Evolutionary conservation across 2,329 filamentous ascomycete species (phyloP).

Genomic region (Sarocladium brachiariae): DNA sequence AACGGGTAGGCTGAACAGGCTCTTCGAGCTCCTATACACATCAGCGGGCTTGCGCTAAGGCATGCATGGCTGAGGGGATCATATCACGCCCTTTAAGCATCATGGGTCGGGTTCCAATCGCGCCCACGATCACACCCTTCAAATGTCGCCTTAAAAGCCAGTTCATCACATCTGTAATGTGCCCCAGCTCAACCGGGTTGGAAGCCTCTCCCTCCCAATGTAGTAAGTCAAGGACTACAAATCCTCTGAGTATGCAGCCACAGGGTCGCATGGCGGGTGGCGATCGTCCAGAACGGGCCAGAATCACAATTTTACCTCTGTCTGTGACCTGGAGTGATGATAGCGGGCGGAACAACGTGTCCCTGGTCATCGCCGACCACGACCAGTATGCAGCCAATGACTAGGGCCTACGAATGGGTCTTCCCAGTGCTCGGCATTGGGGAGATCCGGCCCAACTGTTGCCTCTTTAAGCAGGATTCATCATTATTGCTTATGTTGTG

Average conservation of each 20-base stretch:
- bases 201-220: background rate
- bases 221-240: conserved; percentile 2
- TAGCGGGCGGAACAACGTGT: background rate
- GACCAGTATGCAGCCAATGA: background rate
- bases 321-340: background rate
- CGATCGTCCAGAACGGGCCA: background rate
- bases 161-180: too few relatives aligned
- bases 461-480: background rate
- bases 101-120: background rate
- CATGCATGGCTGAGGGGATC: conserved; percentile 2
- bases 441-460: conserved; percentile 2
- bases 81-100: conserved; percentile 3
- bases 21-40: background rate
- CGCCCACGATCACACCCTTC: background rate
- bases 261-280: conserved; percentile 5
- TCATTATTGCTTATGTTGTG: background rate
- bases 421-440: background rate
- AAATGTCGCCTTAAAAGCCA: background rate
- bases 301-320: background rate
- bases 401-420: background rate
- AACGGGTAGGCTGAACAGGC: background rate
- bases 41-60: background rate
- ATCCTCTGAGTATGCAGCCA: background rate
- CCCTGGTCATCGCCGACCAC: conserved; percentile 5
- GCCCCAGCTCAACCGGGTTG: background rate